phyloP scores from a whole-genome alignment of 129 eudicot species.

The Centella asiatica region DNA sequence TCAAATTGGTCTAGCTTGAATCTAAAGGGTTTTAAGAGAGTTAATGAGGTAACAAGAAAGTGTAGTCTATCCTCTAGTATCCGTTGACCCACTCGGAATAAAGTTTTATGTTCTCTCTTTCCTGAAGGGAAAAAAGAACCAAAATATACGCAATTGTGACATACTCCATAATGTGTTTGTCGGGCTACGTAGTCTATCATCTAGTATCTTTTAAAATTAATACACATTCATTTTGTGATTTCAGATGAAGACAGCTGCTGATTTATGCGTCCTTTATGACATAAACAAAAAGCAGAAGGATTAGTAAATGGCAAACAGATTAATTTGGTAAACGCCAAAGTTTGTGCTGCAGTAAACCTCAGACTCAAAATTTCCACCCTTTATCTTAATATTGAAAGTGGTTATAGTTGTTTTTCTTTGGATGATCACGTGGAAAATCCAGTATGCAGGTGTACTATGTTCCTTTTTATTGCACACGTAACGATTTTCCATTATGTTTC shows the following conservation, averaged over 20 bases:
- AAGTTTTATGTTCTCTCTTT: too few relatives aligned
- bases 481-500: neutral
- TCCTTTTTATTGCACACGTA: neutral
- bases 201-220: neutral
- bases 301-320: conserved; percentile 45
- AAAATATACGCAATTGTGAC: too few relatives aligned
- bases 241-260: conserved; percentile 98
- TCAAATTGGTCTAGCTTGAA: too few relatives aligned
- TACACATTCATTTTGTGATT: conserved; percentile 13
- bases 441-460: conserved; percentile 1
- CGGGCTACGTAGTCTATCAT: neutral
- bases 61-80: too few relatives aligned
- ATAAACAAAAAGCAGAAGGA: conserved; percentile 58
- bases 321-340: conserved; percentile 15
- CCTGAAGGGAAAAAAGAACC: too few relatives aligned
- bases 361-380: neutral
- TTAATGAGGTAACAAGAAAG: too few relatives aligned
- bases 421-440: neutral
- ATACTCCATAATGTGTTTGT: neutral
- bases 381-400: neutral
- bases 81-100: too few relatives aligned
- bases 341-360: neutral
- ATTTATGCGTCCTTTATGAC: conserved; percentile 82
- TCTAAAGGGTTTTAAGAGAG: too few relatives aligned
- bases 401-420: neutral